Base-by-base conservation (phyloP, 768 basidiomycete species). In the Russula virescens region DNA sequence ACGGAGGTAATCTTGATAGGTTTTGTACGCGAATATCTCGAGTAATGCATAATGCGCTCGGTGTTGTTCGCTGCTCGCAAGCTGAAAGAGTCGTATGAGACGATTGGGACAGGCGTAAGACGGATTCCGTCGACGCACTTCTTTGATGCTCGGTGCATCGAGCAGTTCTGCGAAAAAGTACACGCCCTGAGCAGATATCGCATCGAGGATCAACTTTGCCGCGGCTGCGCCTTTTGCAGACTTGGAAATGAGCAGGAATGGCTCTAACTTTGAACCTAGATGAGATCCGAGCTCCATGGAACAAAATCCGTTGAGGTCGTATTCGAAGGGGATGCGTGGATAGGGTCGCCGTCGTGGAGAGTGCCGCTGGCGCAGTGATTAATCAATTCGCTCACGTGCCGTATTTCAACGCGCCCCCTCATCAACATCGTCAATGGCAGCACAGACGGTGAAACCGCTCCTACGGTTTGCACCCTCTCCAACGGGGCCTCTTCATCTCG, bases 401-500 rank as follows among this genome's bases (percentile, higher is more conserved):
- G 40, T 51, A 2, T 38, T 2, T 14, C 38, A 5, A 14, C 13
- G 38, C 13, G 38, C 38, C 38, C 13, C 13, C 38, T 9, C 8
- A 38, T 11, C 10, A 42, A 6, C 40, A 18, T 8, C 9, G 21
- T 11, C 23, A 13, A 57, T 52, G 23, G 43, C 61, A n/a, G 47
- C 47, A 5, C 28, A 56, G 9, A 10, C 51, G 3, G 54, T 62
- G n/a, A 64, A 25, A 38, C 61, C 65, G 48, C 77, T 94, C 19
- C 74, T 98, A 18, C 87, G 97, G 18, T 98, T 99, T 73, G 97
- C 96, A 2, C 97, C 97, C 1, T 98, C 97, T 1, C 97, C 97
- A 1, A 99, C 97, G 0, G 97, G 97, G 1, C 82, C 88, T 35
- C 78, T 98, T 5, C 97, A 99, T 73, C 84, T 99, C 2, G 97